Evolutionary conservation across 768 basidiomycete species (phyloP).

Genomic region (Daedaleopsis sinensis): DNA sequence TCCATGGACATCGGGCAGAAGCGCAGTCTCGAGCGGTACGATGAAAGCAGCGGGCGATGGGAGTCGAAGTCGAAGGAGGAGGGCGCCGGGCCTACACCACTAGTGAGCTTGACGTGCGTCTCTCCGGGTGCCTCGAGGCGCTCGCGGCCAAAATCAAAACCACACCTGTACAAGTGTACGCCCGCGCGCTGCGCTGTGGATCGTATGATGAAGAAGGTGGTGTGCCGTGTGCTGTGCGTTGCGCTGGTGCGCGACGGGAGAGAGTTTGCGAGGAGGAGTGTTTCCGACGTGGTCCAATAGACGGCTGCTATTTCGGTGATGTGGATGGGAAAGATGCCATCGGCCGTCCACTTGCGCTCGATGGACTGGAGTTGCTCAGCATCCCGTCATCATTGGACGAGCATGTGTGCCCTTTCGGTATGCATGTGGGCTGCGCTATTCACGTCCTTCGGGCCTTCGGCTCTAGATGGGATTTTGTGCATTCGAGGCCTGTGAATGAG

Average conservation of each 20-base stretch:
- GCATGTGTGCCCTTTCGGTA: not conserved
- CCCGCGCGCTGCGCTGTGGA: not conserved
- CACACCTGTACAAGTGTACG: not conserved
- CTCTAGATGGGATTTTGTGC: not conserved
- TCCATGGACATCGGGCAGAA: constrained; percentile 18
- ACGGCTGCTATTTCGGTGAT: not conserved
- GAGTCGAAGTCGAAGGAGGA: not conserved
- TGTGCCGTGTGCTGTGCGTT: not conserved
- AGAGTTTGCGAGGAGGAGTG: not conserved
- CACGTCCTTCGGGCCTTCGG: not conserved
- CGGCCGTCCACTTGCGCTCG: no score
- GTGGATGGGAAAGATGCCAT: not conserved
- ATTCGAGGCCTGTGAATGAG: constrained; percentile 1
- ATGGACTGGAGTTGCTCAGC: not conserved
- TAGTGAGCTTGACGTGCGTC: not conserved
- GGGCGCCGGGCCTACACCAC: not conserved
- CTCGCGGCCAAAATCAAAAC: constrained; percentile 1
- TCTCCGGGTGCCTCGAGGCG: not conserved
- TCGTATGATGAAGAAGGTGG: not conserved
- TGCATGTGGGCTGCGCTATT: not conserved
- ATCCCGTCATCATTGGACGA: not conserved
- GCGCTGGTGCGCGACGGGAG: no score
- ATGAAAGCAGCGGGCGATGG: not conserved
- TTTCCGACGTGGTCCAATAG: not conserved
- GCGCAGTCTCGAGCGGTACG: constrained; percentile 8